phyloP scores from a whole-genome alignment of 495 filamentous ascomycete species.

The Podospora sp. region DNA sequence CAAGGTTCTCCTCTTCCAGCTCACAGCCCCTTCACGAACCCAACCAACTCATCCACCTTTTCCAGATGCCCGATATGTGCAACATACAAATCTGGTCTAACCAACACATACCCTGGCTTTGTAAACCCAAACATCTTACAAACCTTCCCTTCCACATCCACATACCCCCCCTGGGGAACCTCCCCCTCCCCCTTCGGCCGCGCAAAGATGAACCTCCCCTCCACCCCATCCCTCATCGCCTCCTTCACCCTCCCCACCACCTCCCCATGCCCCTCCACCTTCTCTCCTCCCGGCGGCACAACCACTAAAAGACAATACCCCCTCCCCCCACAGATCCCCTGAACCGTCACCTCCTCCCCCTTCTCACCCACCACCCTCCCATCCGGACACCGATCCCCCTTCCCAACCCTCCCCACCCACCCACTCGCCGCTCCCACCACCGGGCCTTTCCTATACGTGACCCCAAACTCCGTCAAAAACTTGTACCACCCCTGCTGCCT shows the following conservation, averaged over 20 bases:
- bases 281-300: slow-evolving; percentile 23
- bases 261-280: slow-evolving; percentile 20
- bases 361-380: slow-evolving; percentile 23
- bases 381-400: slow-evolving; percentile 42
- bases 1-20: neutral
- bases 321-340: slow-evolving; percentile 32
- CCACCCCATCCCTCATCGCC: slow-evolving; percentile 17
- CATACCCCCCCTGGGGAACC: slow-evolving; percentile 3
- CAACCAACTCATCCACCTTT: slow-evolving; percentile 32
- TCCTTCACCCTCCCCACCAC: slow-evolving; percentile 23
- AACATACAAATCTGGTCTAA: slow-evolving; percentile 47
- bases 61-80: slow-evolving; percentile 41
- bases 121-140: slow-evolving; percentile 42
- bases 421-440: slow-evolving; percentile 35
- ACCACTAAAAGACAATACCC: slow-evolving; percentile 42
- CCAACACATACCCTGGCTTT: slow-evolving; percentile 38
- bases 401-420: slow-evolving; percentile 31
- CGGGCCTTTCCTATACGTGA: slow-evolving; percentile 40
- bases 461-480: slow-evolving; percentile 44
- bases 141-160: slow-evolving; percentile 34
- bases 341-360: slow-evolving; percentile 28
- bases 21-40: slow-evolving; percentile 26
- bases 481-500: slow-evolving; percentile 29
- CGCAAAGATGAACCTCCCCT: slow-evolving; percentile 24
- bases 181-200: slow-evolving; percentile 31